A percentile compares a stretch with the other conserved stretches of the same genome.
Conservation (phyloP, 1,284 basidiomycete genomes). For the Wallemia hederae region DNA sequence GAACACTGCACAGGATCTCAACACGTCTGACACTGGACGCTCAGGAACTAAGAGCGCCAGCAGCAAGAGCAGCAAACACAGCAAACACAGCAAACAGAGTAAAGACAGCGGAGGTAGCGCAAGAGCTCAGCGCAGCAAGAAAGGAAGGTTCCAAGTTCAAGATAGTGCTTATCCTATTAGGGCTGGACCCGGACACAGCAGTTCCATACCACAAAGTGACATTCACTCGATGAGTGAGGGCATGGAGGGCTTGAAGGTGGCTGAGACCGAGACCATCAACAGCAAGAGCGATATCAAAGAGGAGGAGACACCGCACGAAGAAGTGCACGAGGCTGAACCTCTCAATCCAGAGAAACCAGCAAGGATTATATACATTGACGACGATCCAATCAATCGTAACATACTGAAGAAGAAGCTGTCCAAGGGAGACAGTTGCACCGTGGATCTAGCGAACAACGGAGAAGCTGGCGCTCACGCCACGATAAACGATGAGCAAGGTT, state of each 20-base stretch:
- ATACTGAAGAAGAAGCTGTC: slow-evolving; percentile 39
- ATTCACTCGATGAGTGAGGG: not conserved
- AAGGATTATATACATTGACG: slow-evolving; percentile 6
- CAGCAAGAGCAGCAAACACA: too few relatives aligned
- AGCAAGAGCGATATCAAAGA: not conserved
- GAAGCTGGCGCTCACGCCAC: slow-evolving; percentile 41
- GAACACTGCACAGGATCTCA: too few relatives aligned
- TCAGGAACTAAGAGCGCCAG: too few relatives aligned
- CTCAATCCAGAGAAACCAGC: slow-evolving; percentile 19
- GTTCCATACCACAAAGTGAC: slow-evolving; percentile 1
- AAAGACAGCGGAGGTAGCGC: not conserved
- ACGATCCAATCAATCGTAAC: slow-evolving; percentile 32
- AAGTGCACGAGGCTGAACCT: slow-evolving; percentile 3
- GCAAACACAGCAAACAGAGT: too few relatives aligned
- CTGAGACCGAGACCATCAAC: not conserved
- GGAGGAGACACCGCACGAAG: not conserved
- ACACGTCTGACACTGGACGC: too few relatives aligned
- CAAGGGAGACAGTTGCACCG: slow-evolving; percentile 33
- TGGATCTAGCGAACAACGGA: slow-evolving; percentile 40
- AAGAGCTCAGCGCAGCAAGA: not conserved
- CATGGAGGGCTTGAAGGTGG: not conserved
- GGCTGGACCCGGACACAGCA: not conserved
- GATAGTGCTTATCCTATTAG: not conserved
- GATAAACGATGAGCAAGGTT: slow-evolving; percentile 25
- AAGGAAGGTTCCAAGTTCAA: not conserved